Evolutionary conservation across 306 rosid species (phyloP).

Genomic region (Lupinus albus): DNA sequence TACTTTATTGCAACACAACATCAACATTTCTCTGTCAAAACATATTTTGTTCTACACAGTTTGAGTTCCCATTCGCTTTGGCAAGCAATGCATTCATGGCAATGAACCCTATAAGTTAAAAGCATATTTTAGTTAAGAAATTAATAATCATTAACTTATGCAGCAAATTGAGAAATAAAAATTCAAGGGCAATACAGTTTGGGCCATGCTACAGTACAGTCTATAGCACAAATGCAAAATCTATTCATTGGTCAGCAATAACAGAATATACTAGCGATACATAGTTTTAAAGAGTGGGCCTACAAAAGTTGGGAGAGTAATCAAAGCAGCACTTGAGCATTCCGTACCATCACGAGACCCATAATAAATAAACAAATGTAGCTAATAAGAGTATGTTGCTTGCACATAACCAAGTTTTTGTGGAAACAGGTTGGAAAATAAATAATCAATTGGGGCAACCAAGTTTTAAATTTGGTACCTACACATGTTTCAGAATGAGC

Average conservation of each 20-base stretch:
- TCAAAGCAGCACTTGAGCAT: constrained; percentile 6
- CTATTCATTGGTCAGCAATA: constrained; percentile 14
- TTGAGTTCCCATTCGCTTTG: constrained; percentile 31
- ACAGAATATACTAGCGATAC: constrained; percentile 15
- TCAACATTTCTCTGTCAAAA: constrained; percentile 40
- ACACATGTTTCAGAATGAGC: constrained; percentile 4
- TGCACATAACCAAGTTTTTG: not conserved
- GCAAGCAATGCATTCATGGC: constrained; percentile 1
- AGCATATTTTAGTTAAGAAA: constrained; percentile 24
- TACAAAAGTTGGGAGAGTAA: constrained; percentile 1
- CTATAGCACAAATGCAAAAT: not conserved
- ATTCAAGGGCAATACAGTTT: not conserved
- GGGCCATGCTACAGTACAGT: not conserved
- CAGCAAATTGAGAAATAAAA: constrained; percentile 34
- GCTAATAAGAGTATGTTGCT: not conserved
- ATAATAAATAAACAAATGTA: not conserved
- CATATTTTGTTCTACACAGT: constrained; percentile 25
- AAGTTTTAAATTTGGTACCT: constrained; percentile 4
- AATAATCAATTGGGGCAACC: no score
- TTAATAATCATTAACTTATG: constrained; percentile 17
- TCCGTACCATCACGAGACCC: not conserved
- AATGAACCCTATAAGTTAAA: constrained; percentile 37
- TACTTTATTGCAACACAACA: constrained; percentile 23
- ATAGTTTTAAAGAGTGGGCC: constrained; percentile 8
- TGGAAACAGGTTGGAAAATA: not conserved